Evolutionary conservation across 2,329 filamentous ascomycete species (phyloP).

Genomic region (Chaetothyriales sp.): DNA sequence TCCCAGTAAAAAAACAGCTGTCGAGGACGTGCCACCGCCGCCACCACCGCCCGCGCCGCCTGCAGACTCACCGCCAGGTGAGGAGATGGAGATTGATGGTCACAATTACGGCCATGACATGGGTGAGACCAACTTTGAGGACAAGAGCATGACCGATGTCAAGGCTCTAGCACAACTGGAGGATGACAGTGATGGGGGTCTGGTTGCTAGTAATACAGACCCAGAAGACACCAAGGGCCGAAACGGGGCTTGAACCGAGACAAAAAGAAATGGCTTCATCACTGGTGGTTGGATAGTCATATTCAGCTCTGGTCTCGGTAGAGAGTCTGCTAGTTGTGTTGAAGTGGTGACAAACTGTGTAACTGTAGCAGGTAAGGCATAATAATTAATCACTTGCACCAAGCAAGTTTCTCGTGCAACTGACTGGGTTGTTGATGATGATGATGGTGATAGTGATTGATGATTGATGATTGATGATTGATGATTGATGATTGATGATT

Average conservation of each 20-base stretch:
- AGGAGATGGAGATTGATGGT: constrained; percentile 13
- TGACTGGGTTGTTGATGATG: too few species aligned
- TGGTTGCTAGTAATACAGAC: background rate
- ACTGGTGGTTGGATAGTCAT: background rate
- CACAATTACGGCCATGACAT: background rate
- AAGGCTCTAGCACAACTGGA: constrained; percentile 17
- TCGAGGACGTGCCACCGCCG: constrained; percentile 18
- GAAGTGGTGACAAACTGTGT: background rate
- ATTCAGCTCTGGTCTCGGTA: background rate
- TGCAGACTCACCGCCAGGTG: constrained; percentile 11
- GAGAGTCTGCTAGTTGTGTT: too few species aligned
- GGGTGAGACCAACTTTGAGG: constrained; percentile 15
- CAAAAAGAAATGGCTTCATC: background rate
- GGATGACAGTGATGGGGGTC: background rate
- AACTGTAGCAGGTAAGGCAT: background rate
- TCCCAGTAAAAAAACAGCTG: constrained; percentile 10
- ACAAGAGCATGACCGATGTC: constrained; percentile 18
- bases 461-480: background rate
- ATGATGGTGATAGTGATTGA: background rate
- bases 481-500: background rate
- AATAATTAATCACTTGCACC: background rate
- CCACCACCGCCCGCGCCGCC: constrained; percentile 18
- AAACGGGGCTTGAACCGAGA: background rate
- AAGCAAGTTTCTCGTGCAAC: too few species aligned
- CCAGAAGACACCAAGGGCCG: background rate